Evolutionary conservation across 208 protist species (phyloP).

Genomic region (Dictyostelium gargantuum): DNA sequence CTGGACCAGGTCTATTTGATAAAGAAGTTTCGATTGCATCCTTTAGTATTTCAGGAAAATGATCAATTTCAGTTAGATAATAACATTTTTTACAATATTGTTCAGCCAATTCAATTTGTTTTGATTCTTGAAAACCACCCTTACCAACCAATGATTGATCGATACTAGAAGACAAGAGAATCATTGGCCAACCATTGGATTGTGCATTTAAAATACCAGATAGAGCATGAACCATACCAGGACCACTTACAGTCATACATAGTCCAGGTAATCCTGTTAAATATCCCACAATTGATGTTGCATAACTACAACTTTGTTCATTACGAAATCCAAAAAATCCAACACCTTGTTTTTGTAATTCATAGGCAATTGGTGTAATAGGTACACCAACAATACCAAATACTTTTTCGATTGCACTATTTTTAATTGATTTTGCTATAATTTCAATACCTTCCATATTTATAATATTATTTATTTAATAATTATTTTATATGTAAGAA

Average conservation of each 20-base stretch:
- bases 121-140: conserved; percentile 47
- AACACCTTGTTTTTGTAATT: conserved; percentile 18
- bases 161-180: conserved; percentile 11
- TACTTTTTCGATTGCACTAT: neutral
- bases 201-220: conserved; percentile 33
- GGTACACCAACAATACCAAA: conserved; percentile 68
- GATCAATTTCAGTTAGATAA: neutral
- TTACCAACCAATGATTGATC: neutral
- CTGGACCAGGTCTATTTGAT: neutral
- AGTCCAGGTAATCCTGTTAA: neutral
- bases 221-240: conserved; percentile 40
- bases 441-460: neutral
- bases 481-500: too few relatives aligned
- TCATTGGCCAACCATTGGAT: conserved; percentile 53
- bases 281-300: conserved; percentile 33
- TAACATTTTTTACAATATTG: neutral
- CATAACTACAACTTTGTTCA: conserved; percentile 52
- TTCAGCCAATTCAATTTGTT: neutral
- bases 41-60: neutral
- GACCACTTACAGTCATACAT: conserved; percentile 52
- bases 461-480: too few relatives aligned
- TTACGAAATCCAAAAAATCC: conserved; percentile 53
- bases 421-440: conserved; percentile 13
- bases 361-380: conserved; percentile 26
- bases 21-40: neutral